Percentiles rank a stretch among this genome's conserved stretches.
phyloP scores from a whole-genome alignment of 495 filamentous ascomycete species.

The Jackrogersella multiformis region DNA sequence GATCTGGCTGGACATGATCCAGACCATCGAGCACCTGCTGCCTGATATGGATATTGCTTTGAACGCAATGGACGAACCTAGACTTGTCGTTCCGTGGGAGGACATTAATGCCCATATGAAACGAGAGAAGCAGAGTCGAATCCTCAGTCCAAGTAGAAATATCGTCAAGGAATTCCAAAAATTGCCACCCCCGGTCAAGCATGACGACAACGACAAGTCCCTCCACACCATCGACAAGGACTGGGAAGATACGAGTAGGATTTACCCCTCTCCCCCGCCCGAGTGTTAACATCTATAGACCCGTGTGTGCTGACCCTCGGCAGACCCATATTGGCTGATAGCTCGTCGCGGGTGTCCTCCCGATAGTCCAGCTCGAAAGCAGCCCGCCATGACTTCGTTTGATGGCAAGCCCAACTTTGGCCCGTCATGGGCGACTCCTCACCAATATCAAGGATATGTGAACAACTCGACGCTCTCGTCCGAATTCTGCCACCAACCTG shows the following conservation, averaged over 20 bases:
- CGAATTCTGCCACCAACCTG: conserved; percentile 70
- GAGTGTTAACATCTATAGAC: conserved; percentile 11
- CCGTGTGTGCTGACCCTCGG: conserved; percentile 27
- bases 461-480: conserved; percentile 72
- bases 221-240: conserved; percentile 42
- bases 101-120: conserved; percentile 66
- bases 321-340: conserved; percentile 69
- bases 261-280: conserved; percentile 1
- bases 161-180: conserved; percentile 48
- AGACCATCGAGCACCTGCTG: conserved; percentile 65
- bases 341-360: conserved; percentile 69
- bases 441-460: conserved; percentile 66
- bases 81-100: conserved; percentile 73
- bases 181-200: conserved; percentile 44
- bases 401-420: conserved; percentile 55
- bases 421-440: conserved; percentile 45
- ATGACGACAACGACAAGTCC: conserved; percentile 40
- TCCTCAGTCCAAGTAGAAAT: conserved; percentile 47
- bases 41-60: conserved; percentile 78
- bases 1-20: conserved; percentile 67
- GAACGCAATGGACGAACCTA: conserved; percentile 75
- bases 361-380: conserved; percentile 63
- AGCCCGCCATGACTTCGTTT: conserved; percentile 52
- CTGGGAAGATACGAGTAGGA: conserved; percentile 58
- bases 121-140: conserved; percentile 60